Evolutionary conservation across 805 yeast species (phyloP), one percentile per base, ranked within the genome.

Genomic region (Saccharomycopsis sp.): DNA sequence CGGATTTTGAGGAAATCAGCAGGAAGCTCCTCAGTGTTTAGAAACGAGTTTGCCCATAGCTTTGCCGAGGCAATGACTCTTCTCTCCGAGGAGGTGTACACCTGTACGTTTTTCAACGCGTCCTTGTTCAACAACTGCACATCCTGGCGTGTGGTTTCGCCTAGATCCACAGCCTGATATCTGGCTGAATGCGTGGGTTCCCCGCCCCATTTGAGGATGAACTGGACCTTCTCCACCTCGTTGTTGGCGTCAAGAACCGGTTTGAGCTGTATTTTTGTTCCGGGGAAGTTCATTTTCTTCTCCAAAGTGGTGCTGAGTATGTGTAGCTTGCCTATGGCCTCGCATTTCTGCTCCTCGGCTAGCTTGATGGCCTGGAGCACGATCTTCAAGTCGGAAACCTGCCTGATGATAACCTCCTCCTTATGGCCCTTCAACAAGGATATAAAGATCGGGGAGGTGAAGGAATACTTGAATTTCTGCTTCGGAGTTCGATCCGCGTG

Each of bases 401-500:
- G 95, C 64, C 99, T 79, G 54, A 94, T 91, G 56, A 94, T 94
- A 20, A 94, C 97, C 68, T 94, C 99, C 67, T 91, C 97, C 64
- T 87, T 90, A 67, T 94, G 96, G 2, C 97, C 98, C 70, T 92
- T 92, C 63, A 94, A 74, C 57, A 94, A 72, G 0, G 94, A 89
- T 50, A 91, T 83, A 67, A 94, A 94, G 9, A 89, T 78, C 3
- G 90, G 91, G 1, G 96, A 85, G 63, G 86, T 85, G 75, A 94
- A 94, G 0, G 97, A 91, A 72, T 90, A 95, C 69, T 94, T 94
- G 75, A 94, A 89, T 70, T 94, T 94, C 73, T 94, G 99, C 70
- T 94, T 94, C 15, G 99, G 99, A 0, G 99, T 94, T 69, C 99
- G 82, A 70, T 94, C 99, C 5, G 98, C 99, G 71, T 94, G 99